A percentile compares a stretch with the other conserved stretches of the same genome.
Evolutionary conservation across 495 filamentous ascomycete genomes (phyloP).

Genomic region (Jackrogersella multiformis): DNA sequence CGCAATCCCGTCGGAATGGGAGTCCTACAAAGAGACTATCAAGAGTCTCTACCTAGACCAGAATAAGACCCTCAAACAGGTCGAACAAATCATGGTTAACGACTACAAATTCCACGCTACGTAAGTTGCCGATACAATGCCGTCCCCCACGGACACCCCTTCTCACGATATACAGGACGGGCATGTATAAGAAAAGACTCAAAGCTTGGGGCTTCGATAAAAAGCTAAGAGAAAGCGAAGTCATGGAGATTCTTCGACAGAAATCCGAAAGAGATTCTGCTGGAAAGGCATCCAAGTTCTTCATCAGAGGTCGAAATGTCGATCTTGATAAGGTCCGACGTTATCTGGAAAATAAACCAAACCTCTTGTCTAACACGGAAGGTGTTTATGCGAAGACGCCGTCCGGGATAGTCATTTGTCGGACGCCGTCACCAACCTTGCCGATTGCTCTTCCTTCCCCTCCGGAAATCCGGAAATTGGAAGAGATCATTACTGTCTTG

Average conservation of each 20-base stretch:
- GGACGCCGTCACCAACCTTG: slow-evolving; percentile 6
- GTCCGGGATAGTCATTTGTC: slow-evolving; percentile 5
- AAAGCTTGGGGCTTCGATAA: slow-evolving; percentile 50
- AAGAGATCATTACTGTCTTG: slow-evolving; percentile 23
- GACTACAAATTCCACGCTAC: slow-evolving; percentile 47
- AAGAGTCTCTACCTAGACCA: slow-evolving; percentile 50
- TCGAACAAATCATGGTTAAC: slow-evolving; percentile 50
- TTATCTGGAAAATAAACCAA: slow-evolving; percentile 44
- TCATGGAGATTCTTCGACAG: slow-evolving; percentile 43
- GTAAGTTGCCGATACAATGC: slow-evolving; percentile 34
- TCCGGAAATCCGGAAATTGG: slow-evolving; percentile 6
- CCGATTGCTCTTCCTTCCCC: slow-evolving; percentile 14
- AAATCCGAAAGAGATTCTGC: slow-evolving; percentile 41
- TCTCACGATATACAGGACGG: slow-evolving; percentile 28
- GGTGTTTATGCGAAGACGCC: background rate
- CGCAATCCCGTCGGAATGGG: slow-evolving; percentile 13
- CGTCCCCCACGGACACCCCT: background rate
- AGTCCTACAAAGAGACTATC: slow-evolving; percentile 27
- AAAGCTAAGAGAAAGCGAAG: slow-evolving; percentile 49
- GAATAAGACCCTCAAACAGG: slow-evolving; percentile 46
- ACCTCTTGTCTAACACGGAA: slow-evolving; percentile 3
- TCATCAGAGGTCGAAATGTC: slow-evolving; percentile 44
- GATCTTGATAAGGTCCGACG: slow-evolving; percentile 43
- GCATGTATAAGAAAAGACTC: slow-evolving; percentile 53
- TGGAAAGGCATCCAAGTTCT: slow-evolving; percentile 41